Percentiles rank a stretch among this genome's conserved stretches.
These are phyloP conservation scores for Globisporangium recalcitrans DNA, from an alignment of 352 stramenopile genomes.

Conservation along the genomic window DNA sequence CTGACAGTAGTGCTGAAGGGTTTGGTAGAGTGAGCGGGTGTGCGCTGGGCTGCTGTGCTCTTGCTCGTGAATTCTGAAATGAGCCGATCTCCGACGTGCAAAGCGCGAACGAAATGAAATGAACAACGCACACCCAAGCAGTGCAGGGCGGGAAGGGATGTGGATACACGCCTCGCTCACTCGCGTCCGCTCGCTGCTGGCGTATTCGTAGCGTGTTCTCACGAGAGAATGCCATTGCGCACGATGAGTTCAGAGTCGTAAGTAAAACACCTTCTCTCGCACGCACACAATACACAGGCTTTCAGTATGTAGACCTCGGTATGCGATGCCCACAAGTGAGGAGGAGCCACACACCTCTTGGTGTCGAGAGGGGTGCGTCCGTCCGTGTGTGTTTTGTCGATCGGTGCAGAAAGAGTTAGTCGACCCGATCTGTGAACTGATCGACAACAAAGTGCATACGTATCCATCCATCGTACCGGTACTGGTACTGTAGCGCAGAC, in stretches of 20 bases:
- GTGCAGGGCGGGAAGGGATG: background rate
- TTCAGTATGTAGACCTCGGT: background rate
- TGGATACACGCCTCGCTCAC: slow-evolving; percentile 12
- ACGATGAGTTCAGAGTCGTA: slow-evolving; percentile 4
- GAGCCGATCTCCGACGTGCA: background rate
- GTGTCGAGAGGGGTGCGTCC: slow-evolving; percentile 1
- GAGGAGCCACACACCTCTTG: slow-evolving; percentile 3
- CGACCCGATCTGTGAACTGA: background rate
- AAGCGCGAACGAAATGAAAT: slow-evolving; percentile 1
- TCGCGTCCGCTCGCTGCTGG: background rate
- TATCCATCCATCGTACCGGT: background rate
- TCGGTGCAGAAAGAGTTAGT: background rate
- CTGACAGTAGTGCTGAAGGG: too few relatives aligned
- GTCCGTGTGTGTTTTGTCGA: background rate
- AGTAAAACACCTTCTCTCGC: background rate
- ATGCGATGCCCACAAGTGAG: background rate
- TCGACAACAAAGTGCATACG: background rate
- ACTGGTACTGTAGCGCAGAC: background rate
- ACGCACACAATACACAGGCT: background rate
- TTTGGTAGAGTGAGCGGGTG: background rate
- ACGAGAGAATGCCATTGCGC: slow-evolving; percentile 2
- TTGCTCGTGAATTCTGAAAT: slow-evolving; percentile 12
- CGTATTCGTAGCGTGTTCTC: background rate
- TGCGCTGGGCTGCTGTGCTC: background rate
- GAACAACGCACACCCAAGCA: background rate